Percentiles rank a stretch among this genome's conserved stretches.
Evolutionary conservation across 495 filamentous ascomycete species (phyloP).

Genomic region (Articulospora tetracladia): DNA sequence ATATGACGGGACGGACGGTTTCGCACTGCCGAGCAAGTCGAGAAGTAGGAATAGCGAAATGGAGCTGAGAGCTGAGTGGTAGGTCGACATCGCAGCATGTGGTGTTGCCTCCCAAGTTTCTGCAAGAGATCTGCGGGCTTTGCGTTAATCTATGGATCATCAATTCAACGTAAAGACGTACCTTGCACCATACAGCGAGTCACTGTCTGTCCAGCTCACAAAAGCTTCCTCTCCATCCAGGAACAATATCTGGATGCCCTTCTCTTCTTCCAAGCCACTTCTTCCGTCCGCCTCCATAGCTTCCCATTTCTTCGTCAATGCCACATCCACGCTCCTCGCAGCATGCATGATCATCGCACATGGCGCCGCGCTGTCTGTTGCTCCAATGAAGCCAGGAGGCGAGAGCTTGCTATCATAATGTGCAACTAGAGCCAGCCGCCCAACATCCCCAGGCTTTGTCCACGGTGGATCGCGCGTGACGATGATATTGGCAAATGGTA

Average conservation of each 20-base stretch:
- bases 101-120: slow-evolving; percentile 64
- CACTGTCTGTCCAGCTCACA: slow-evolving; percentile 65
- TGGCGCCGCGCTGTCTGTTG: slow-evolving; percentile 87
- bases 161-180: slow-evolving; percentile 25
- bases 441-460: slow-evolving; percentile 65
- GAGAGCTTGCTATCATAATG: slow-evolving; percentile 88
- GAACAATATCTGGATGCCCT: slow-evolving; percentile 84
- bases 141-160: neutral
- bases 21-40: slow-evolving; percentile 73
- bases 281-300: slow-evolving; percentile 58
- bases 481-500: slow-evolving; percentile 86
- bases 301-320: slow-evolving; percentile 76
- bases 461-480: slow-evolving; percentile 89
- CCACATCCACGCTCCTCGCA: slow-evolving; percentile 73
- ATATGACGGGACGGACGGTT: slow-evolving; percentile 72
- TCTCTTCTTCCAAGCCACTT: slow-evolving; percentile 58
- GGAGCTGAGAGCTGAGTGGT: slow-evolving; percentile 64
- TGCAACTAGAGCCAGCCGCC: slow-evolving; percentile 79
- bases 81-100: slow-evolving; percentile 68
- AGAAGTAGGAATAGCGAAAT: slow-evolving; percentile 92
- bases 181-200: slow-evolving; percentile 86
- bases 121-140: slow-evolving; percentile 56
- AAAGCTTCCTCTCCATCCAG: slow-evolving; percentile 97
- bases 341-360: slow-evolving; percentile 90
- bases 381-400: slow-evolving; percentile 88